A percentile compares a stretch with the other conserved stretches of the same genome.
Evolutionary conservation across 2,329 filamentous ascomycete genomes (phyloP).

Genomic region (Neopestalotiopsis sp.): DNA sequence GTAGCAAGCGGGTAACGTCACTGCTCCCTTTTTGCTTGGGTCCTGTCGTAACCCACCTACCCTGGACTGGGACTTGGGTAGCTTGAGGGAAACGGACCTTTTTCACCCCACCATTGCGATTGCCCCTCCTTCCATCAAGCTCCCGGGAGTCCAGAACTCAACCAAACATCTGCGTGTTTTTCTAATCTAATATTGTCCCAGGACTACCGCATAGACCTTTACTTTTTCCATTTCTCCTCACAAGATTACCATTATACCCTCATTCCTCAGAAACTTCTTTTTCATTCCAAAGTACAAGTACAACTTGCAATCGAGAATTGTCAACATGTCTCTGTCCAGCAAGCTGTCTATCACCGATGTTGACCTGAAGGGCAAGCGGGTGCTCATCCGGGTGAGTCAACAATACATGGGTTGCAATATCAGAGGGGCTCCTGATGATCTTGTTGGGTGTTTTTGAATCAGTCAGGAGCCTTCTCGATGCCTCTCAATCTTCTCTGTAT

Average conservation of each 20-base stretch:
- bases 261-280: slow-evolving; percentile 13
- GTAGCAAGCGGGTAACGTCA: slow-evolving; percentile 13
- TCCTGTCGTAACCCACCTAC: not conserved
- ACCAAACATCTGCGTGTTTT: slow-evolving; percentile 17
- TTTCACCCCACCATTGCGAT: slow-evolving; percentile 13
- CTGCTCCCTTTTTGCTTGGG: not conserved
- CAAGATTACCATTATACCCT: slow-evolving; percentile 8
- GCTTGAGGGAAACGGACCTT: not conserved
- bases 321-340: slow-evolving; percentile 93
- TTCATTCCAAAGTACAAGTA: slow-evolving; percentile 22
- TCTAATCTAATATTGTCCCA: not conserved
- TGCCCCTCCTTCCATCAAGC: slow-evolving; percentile 11
- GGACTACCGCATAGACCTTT: not conserved
- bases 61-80: not conserved
- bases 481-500: not conserved
- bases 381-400: slow-evolving; percentile 86
- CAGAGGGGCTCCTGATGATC: not conserved
- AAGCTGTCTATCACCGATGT: slow-evolving; percentile 97
- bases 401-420: not conserved
- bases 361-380: slow-evolving; percentile 97
- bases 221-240: not conserved
- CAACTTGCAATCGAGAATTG: slow-evolving; percentile 4
- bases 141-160: slow-evolving; percentile 5
- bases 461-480: not conserved
- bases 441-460: not conserved